Evolutionary conservation across 768 basidiomycete species (phyloP), one percentile per base, ranked within the genome.

Genomic region (Collybia sordida): DNA sequence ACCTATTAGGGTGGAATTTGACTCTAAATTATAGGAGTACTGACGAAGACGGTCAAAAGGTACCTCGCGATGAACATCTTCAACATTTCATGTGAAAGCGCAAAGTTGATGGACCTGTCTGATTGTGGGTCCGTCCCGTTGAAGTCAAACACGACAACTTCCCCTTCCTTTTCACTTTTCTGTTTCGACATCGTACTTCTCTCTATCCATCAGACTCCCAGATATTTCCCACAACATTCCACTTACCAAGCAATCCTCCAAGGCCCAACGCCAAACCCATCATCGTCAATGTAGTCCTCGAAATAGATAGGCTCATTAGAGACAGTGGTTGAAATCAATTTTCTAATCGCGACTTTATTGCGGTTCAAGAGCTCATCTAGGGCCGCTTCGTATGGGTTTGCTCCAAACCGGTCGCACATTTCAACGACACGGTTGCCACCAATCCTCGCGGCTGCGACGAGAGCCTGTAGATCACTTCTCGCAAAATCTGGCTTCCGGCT

Each of bases 231-330:
- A 21, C n/a, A 15, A 15, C 12, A 1, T 22, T 19, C 8, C 22
- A 11, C 47, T 34, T 35, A 57, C 58, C 58, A 59, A 25, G 59
- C 51, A 54, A 59, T 51, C 41, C 53, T 62, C 60, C 60, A 62
- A 36, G 60, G 60, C 25, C 60, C 64, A 22, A 53, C 45, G 3
- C 61, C 63, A 28, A 58, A 58, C 15, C 65, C 65, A 51, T 66
- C 65, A 35, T 66, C 65, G 48, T 67, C 65, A 47, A 67, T 65
- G 45, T 59, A 67, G 35, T 67, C 65, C 37, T 64, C 61, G 36
- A 61, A 63, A 27, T 51, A 45, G n/a, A 47, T 51, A 15, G 18
- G 23, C 43, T 64, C 59, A 50, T 52, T 48, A 9, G 62, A 61
- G 18, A 67, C 53, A 34, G 52, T 62, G 14, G 56, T 61, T 42